phyloP scores from a whole-genome alignment of 164 flowering plant species.

The Stephania japonica region DNA sequence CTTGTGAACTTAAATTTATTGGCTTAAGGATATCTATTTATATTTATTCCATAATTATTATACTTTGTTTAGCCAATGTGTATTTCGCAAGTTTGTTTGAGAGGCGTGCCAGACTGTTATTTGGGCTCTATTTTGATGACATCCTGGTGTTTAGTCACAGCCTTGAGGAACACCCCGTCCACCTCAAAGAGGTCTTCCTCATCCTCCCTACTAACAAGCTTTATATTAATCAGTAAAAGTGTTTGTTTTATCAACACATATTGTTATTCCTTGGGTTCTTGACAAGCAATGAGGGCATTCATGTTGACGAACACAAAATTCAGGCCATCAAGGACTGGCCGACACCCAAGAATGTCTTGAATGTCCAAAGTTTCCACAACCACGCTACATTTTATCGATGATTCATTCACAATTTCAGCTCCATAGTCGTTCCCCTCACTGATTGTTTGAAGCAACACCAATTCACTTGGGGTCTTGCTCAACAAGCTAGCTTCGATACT shows the following conservation, averaged over 20 bases:
- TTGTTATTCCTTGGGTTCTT: neutral
- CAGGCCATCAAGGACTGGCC: neutral
- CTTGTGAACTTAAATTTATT: too few relatives aligned
- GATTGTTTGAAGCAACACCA: neutral
- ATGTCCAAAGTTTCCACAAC: conserved; percentile 3
- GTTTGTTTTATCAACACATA: neutral
- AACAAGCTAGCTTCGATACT: neutral
- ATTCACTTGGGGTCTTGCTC: neutral
- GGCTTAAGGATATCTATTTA: too few relatives aligned
- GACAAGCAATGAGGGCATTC: neutral
- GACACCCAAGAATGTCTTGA: neutral
- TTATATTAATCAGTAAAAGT: neutral
- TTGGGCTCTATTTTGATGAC: conserved; percentile 2
- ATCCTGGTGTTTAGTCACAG: neutral
- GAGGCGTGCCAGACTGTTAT: too few relatives aligned
- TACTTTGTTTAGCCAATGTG: too few relatives aligned
- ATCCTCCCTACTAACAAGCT: neutral
- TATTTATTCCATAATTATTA: too few relatives aligned
- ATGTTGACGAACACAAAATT: neutral
- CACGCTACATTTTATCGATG: neutral
- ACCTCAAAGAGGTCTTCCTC: neutral
- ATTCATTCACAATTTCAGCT: neutral
- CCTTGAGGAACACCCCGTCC: neutral
- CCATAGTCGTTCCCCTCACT: neutral
- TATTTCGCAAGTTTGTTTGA: too few relatives aligned